A percentile compares a stretch with the other conserved stretches of the same genome.
These are phyloP conservation scores for Solanum dulcamara DNA, from an alignment of 257 asterid genomes.

Conservation along the genomic window DNA sequence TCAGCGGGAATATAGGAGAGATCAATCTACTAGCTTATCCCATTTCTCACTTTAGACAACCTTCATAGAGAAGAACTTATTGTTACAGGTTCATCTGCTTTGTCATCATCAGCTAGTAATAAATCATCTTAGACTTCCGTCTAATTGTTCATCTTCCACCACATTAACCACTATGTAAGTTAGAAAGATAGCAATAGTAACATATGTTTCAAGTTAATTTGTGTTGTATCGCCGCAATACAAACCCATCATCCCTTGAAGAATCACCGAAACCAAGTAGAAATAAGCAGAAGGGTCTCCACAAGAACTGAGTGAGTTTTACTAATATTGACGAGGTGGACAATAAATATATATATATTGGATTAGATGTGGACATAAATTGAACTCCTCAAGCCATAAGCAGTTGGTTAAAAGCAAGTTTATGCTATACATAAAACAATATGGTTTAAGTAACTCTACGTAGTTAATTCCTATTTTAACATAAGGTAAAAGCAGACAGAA, in stretches of 20 bases:
- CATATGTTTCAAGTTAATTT: background rate
- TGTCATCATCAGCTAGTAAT: background rate
- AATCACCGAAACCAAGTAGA: background rate
- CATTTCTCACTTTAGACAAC: background rate
- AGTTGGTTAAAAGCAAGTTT: background rate
- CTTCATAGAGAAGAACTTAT: background rate
- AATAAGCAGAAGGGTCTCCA: background rate
- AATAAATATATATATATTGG: background rate
- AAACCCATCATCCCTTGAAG: background rate
- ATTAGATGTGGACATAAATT: background rate
- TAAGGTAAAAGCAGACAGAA: background rate
- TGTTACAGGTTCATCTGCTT: background rate
- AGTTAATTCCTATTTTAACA: background rate
- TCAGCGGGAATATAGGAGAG: background rate
- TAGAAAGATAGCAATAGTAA: background rate
- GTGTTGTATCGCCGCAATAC: background rate
- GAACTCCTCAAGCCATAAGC: background rate
- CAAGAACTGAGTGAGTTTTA: background rate
- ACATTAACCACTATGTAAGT: background rate
- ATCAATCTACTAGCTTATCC: background rate
- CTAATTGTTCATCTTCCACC: background rate
- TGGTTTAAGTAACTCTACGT: background rate
- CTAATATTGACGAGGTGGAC: background rate
- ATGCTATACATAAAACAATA: background rate
- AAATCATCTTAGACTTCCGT: background rate